These are phyloP conservation scores for Xylariaceae sp. DNA, from an alignment of 2,329 filamentous ascomycete genomes.

Conservation along the genomic window DNA sequence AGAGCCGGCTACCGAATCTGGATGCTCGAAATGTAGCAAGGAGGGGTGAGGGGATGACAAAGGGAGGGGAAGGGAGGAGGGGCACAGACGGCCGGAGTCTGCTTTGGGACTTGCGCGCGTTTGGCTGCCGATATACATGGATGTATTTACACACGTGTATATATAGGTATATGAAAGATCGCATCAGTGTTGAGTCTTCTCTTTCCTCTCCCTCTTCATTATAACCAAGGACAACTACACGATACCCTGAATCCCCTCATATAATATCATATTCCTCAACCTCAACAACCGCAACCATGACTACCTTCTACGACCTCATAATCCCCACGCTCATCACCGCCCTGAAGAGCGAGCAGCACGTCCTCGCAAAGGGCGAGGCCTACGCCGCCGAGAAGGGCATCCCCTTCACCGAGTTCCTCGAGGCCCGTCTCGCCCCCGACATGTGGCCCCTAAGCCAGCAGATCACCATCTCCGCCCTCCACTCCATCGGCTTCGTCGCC, in stretches of 20 bases:
- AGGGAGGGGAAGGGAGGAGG: background rate
- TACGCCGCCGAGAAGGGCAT: conserved; percentile 31
- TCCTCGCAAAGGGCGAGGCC: conserved; percentile 38
- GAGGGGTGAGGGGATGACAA: background rate
- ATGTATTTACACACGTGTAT: too few species aligned
- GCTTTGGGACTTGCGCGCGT: too few species aligned
- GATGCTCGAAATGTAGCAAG: too few species aligned
- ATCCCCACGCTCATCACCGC: conserved; percentile 33
- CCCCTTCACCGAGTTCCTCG: conserved; percentile 26
- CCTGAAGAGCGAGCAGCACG: conserved; percentile 32
- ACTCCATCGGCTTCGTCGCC: conserved; percentile 32
- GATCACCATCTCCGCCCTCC: conserved; percentile 29
- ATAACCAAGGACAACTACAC: background rate
- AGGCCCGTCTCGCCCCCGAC: conserved; percentile 37
- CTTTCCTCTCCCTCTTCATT: background rate
- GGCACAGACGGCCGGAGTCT: background rate
- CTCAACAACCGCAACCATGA: conserved; percentile 24
- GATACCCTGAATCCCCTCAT: background rate
- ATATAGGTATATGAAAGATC: too few species aligned
- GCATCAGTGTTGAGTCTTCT: too few species aligned
- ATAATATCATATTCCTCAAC: background rate
- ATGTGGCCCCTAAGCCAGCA: conserved; percentile 45
- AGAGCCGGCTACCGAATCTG: too few species aligned
- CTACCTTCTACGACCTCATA: conserved; percentile 41
- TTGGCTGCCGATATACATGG: too few species aligned